Percentiles rank a stretch among this genome's conserved stretches.
These are phyloP conservation scores for Prunus persica DNA, from an alignment of 306 rosid genomes.

Conservation along the genomic window DNA sequence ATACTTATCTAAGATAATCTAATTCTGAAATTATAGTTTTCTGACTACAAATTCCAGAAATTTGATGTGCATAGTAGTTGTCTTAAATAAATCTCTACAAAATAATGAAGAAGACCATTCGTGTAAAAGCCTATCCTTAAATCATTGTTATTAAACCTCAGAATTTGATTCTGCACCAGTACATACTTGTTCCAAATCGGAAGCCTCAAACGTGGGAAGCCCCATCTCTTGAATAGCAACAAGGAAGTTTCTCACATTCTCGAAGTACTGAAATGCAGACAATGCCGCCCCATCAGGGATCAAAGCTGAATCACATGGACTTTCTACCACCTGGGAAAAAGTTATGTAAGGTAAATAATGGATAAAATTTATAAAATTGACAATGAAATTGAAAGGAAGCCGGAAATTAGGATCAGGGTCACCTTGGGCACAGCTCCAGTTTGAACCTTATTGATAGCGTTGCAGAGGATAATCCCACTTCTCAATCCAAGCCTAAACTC, in stretches of 20 bases:
- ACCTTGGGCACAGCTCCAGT: conserved; percentile 89
- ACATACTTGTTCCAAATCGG: conserved; percentile 97
- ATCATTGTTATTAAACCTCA: too few species aligned
- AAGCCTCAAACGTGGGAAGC: conserved; percentile 84
- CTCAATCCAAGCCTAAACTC: conserved; percentile 93
- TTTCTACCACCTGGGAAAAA: conserved; percentile 75
- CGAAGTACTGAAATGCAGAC: conserved; percentile 92
- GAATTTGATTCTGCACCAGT: background rate
- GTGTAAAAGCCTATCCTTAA: too few species aligned
- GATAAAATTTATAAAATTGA: background rate
- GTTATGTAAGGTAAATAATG: background rate
- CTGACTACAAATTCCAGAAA: background rate
- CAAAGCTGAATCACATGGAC: conserved; percentile 75
- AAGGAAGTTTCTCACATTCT: conserved; percentile 85
- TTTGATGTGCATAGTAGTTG: background rate
- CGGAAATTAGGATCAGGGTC: conserved; percentile 10
- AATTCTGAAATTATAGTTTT: background rate
- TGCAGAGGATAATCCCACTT: conserved; percentile 92
- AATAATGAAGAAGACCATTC: background rate
- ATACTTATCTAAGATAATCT: background rate
- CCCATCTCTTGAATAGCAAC: conserved; percentile 82
- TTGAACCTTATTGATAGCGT: conserved; percentile 78
- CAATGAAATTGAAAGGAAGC: background rate
- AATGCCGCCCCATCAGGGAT: conserved; percentile 88
- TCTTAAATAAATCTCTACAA: background rate